phyloP scores from a whole-genome alignment of 2,329 filamentous ascomycete species.

The Cordyceps militaris region DNA sequence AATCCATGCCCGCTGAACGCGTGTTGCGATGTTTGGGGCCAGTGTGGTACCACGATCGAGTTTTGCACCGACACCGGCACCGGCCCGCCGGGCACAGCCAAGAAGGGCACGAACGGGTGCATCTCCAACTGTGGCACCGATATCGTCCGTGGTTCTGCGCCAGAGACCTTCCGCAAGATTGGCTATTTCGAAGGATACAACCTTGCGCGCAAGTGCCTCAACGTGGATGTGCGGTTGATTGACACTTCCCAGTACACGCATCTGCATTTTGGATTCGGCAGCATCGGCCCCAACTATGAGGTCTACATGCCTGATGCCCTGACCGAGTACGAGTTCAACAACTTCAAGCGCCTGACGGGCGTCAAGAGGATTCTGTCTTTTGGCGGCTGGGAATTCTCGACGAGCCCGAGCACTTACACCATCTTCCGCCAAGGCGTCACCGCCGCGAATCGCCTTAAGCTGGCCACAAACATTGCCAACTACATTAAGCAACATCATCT shows the following conservation, averaged over 20 bases:
- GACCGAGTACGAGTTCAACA: slow-evolving; percentile 20
- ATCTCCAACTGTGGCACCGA: slow-evolving; percentile 20
- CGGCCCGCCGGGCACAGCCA: slow-evolving; percentile 12
- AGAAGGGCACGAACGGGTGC: slow-evolving; percentile 11
- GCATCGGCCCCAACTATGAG: slow-evolving; percentile 16
- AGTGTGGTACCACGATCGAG: slow-evolving; percentile 32
- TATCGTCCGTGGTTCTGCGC: slow-evolving; percentile 16
- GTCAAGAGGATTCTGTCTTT: slow-evolving; percentile 33
- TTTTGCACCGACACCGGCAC: slow-evolving; percentile 25
- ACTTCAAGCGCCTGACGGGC: slow-evolving; percentile 20
- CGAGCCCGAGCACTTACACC: slow-evolving; percentile 26
- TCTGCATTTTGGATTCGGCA: slow-evolving; percentile 22
- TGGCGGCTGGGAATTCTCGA: slow-evolving; percentile 39
- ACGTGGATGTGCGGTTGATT: slow-evolving; percentile 20
- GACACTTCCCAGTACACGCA: slow-evolving; percentile 15
- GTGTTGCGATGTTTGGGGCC: slow-evolving; percentile 30
- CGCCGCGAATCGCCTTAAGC: slow-evolving; percentile 24
- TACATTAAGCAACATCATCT: slow-evolving; percentile 1
- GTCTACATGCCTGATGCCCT: slow-evolving; percentile 18
- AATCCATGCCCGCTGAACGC: slow-evolving; percentile 26
- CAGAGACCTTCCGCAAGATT: slow-evolving; percentile 9
- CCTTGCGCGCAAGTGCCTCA: slow-evolving; percentile 15
- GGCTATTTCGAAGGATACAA: slow-evolving; percentile 20
- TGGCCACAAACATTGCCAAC: slow-evolving; percentile 24
- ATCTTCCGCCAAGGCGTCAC: slow-evolving; percentile 30